A percentile compares a stretch with the other conserved stretches of the same genome.
phyloP scores from a whole-genome alignment of 495 filamentous ascomycete species.

The Massariosphaeria phaeospora region DNA sequence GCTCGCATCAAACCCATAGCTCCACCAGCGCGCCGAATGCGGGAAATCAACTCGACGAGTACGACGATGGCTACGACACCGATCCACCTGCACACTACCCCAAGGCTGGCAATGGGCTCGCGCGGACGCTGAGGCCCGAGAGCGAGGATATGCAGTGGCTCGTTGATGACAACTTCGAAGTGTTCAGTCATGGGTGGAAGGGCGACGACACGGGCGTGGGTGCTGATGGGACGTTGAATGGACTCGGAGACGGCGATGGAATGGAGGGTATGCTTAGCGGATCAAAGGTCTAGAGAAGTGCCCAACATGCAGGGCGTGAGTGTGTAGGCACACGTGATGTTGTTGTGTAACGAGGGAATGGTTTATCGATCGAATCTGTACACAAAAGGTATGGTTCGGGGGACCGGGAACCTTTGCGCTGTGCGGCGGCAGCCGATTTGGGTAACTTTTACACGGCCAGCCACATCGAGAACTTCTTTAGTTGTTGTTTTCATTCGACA shows the following conservation, averaged over 20 bases:
- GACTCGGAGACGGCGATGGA: constrained; percentile 1
- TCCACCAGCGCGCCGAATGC: neutral
- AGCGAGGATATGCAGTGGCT: constrained; percentile 41
- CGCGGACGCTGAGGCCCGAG: constrained; percentile 38
- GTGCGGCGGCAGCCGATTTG: too few species aligned
- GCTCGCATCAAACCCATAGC: neutral
- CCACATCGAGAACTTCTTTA: too few species aligned
- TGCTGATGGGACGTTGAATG: constrained; percentile 15
- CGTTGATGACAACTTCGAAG: constrained; percentile 41
- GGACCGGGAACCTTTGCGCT: too few species aligned
- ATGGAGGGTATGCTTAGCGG: too few species aligned
- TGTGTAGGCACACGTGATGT: too few species aligned
- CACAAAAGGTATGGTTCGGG: too few species aligned
- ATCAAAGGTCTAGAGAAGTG: too few species aligned
- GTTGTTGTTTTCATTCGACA: too few species aligned
- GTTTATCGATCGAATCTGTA: too few species aligned
- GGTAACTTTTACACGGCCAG: too few species aligned
- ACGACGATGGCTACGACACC: constrained; percentile 35
- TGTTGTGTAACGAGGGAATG: too few species aligned
- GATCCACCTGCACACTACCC: constrained; percentile 41
- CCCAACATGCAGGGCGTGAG: too few species aligned
- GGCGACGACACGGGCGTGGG: constrained; percentile 26
- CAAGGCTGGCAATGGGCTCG: constrained; percentile 40
- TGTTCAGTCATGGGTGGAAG: constrained; percentile 39
- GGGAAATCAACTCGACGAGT: constrained; percentile 12